Conservation (phyloP, 495 filamentous ascomycete genomes). For the Penicillium coprophilum region DNA sequence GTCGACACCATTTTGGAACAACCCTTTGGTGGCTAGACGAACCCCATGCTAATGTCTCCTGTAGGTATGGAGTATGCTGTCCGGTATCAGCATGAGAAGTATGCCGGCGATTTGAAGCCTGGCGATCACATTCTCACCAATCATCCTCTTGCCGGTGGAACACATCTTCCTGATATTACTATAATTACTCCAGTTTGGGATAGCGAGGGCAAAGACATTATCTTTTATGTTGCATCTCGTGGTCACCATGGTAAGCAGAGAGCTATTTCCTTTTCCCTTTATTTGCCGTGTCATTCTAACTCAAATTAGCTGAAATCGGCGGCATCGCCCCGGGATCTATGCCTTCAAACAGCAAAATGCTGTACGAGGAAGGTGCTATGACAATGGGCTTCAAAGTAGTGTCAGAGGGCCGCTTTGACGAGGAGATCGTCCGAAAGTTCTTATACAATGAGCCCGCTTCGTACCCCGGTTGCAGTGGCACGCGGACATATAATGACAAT, state of each 20-base stretch:
- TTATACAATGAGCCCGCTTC: conserved; percentile 76
- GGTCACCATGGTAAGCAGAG: conserved; percentile 60
- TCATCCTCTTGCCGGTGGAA: conserved; percentile 87
- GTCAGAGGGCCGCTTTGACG: conserved; percentile 80
- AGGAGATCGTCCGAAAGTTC: conserved; percentile 73
- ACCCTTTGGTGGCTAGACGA: no score
- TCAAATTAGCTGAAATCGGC: no score
- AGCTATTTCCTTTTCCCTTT: no score
- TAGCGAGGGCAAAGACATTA: conserved; percentile 50
- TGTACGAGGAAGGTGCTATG: conserved; percentile 86
- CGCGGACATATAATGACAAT: conserved; percentile 82
- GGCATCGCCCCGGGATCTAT: no score
- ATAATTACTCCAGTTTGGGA: conserved; percentile 82
- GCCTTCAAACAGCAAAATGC: conserved; percentile 43
- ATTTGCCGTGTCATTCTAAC: no score
- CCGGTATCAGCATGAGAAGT: conserved; percentile 71
- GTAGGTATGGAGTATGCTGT: conserved; percentile 55
- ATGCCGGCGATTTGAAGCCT: conserved; percentile 76
- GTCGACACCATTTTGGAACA: no score
- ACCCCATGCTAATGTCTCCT: no score
- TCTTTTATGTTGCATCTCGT: conserved; percentile 88
- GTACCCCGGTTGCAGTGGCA: conserved; percentile 81
- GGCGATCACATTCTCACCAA: conserved; percentile 93
- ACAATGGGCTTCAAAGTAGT: conserved; percentile 89
- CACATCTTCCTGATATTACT: conserved; percentile 84